Conservation (phyloP, 2,329 filamentous ascomycete species). For the Claviceps sp. region DNA sequence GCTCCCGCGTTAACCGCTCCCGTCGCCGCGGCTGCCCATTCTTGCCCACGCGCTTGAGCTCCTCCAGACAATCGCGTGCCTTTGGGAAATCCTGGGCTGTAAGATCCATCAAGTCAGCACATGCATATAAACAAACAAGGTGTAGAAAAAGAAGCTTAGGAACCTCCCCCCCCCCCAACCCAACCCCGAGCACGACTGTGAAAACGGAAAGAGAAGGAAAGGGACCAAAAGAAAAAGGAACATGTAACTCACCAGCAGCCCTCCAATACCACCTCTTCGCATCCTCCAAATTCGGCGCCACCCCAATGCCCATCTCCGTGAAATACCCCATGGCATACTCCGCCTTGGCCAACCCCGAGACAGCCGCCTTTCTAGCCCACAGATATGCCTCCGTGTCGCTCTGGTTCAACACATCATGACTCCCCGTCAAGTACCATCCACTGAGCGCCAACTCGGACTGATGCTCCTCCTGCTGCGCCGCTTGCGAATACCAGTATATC, state of each 20-base stretch:
- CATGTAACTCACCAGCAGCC: constrained; percentile 57
- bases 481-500: constrained; percentile 88
- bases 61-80: constrained; percentile 81
- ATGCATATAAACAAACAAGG: neutral
- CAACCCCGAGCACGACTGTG: too few species aligned
- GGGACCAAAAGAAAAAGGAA: neutral
- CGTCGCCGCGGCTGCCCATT: constrained; percentile 54
- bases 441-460: constrained; percentile 75
- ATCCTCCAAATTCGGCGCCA: constrained; percentile 76
- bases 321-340: constrained; percentile 98
- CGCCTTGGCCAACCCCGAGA: constrained; percentile 78
- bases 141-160: too few species aligned
- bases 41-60: constrained; percentile 69
- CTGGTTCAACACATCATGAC: constrained; percentile 74
- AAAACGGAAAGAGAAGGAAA: neutral
- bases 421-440: constrained; percentile 92
- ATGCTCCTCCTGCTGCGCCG: constrained; percentile 86
- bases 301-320: constrained; percentile 87
- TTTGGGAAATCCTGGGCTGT: constrained; percentile 89
- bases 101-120: neutral
- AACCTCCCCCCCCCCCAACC: too few species aligned
- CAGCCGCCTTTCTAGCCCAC: constrained; percentile 89
- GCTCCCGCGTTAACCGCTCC: constrained; percentile 69
- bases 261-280: constrained; percentile 98
- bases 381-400: constrained; percentile 94